These are phyloP conservation scores for Glycyrrhiza uralensis DNA, from an alignment of 306 rosid genomes.

Conservation along the genomic window DNA sequence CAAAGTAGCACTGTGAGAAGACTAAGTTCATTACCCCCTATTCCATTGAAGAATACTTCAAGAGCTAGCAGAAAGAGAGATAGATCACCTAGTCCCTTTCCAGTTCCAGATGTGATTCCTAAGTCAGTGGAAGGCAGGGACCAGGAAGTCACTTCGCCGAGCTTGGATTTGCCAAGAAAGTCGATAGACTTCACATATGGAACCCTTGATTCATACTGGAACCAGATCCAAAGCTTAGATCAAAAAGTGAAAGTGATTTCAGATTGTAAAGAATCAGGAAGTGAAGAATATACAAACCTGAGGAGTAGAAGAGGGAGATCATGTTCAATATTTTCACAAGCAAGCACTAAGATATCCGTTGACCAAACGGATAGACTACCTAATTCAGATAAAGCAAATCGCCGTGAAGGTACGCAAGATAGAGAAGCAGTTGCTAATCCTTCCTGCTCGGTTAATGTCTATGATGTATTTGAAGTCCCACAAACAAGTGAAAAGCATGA, in stretches of 20 bases:
- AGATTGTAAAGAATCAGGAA: conserved; percentile 41
- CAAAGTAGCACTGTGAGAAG: conserved; percentile 44
- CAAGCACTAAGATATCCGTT: neutral
- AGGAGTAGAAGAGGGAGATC: conserved; percentile 42
- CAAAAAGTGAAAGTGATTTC: conserved; percentile 74
- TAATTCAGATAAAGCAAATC: conserved; percentile 22
- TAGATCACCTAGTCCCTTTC: conserved; percentile 35
- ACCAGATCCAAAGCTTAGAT: conserved; percentile 56
- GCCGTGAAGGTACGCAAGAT: conserved; percentile 1
- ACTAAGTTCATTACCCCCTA: conserved; percentile 64
- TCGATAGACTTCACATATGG: conserved; percentile 21
- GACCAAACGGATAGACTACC: conserved; percentile 21
- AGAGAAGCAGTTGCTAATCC: conserved; percentile 25
- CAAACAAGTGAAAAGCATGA: conserved; percentile 33
- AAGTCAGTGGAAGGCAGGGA: conserved; percentile 30
- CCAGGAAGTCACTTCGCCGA: conserved; percentile 33
- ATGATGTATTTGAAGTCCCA: conserved; percentile 84
- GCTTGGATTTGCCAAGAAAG: conserved; percentile 32
- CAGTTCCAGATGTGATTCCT: conserved; percentile 26
- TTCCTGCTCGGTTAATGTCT: conserved; percentile 38
- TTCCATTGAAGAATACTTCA: conserved; percentile 40
- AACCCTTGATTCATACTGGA: conserved; percentile 53
- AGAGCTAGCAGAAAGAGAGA: conserved; percentile 43
- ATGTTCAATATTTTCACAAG: conserved; percentile 45
- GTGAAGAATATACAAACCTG: conserved; percentile 23